Conservation (phyloP, 2,329 filamentous ascomycete genomes). For the Mycocentrospora acerina region DNA sequence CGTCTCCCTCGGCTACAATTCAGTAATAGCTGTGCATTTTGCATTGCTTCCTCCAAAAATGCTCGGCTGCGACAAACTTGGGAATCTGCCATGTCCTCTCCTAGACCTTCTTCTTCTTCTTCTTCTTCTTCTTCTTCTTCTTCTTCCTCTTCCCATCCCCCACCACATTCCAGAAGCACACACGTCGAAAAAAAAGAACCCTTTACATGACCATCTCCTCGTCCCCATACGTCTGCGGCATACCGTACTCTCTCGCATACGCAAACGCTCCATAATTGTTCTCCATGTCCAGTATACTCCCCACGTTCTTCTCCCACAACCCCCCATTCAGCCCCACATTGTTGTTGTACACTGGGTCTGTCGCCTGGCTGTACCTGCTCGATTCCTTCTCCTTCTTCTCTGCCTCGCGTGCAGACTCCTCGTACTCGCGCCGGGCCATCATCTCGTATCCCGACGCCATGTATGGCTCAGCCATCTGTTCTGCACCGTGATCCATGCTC, state of each 20-base stretch:
- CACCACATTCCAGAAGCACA: not conserved
- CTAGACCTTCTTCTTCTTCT: no score
- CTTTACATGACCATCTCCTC: slow-evolving; percentile 46
- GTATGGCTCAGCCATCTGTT: slow-evolving; percentile 70
- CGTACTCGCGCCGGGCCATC: slow-evolving; percentile 65
- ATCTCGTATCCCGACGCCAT: slow-evolving; percentile 80
- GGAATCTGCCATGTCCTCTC: not conserved
- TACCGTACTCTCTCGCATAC: slow-evolving; percentile 54
- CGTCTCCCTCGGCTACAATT: no score
- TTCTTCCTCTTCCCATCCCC: no score
- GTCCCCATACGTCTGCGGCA: slow-evolving; percentile 35
- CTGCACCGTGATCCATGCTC: slow-evolving; percentile 24
- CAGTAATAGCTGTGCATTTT: no score
- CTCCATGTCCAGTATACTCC: slow-evolving; percentile 57
- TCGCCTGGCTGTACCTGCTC: slow-evolving; percentile 56
- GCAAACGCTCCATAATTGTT: slow-evolving; percentile 67
- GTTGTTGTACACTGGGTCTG: slow-evolving; percentile 69
- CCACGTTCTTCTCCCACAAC: slow-evolving; percentile 51
- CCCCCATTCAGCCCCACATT: slow-evolving; percentile 41
- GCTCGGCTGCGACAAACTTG: no score
- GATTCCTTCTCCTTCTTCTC: slow-evolving; percentile 32
- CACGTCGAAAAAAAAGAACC: no score
- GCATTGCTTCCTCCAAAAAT: no score
- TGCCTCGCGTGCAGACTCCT: slow-evolving; percentile 48
- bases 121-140: no score